phyloP scores from a whole-genome alignment of 345 rosid species.

The Cardamine chenopodiifolia region DNA sequence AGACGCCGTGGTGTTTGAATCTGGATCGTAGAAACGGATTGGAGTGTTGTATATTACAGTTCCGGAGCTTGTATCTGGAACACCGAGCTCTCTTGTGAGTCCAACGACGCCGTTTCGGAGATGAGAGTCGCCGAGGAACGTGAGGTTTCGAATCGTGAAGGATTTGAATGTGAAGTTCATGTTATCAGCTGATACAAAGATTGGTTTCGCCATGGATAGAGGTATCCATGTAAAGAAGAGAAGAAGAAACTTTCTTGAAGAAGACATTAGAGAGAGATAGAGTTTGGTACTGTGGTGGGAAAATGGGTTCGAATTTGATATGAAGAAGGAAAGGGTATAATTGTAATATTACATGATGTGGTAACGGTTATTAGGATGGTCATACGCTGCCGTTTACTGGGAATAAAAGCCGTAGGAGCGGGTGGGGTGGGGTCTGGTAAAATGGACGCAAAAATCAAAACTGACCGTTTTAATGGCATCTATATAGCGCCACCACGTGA shows the following conservation, averaged over 20 bases:
- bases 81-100: conserved; percentile 77
- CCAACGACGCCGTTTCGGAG: conserved; percentile 77
- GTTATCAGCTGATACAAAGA: conserved; percentile 38
- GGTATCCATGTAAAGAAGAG: conserved; percentile 41
- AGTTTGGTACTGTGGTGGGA: conserved; percentile 45
- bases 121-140: conserved; percentile 91
- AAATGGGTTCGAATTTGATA: conserved; percentile 56
- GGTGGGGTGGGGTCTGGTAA: conserved; percentile 42
- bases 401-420: conserved; percentile 8
- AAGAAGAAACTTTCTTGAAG: conserved; percentile 54
- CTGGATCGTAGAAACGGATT: conserved; percentile 64
- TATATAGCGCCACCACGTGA: conserved; percentile 40
- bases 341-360: background rate
- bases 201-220: conserved; percentile 36
- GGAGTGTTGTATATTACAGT: conserved; percentile 72
- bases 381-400: conserved; percentile 19
- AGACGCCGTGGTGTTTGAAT: conserved; percentile 78
- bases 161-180: conserved; percentile 59
- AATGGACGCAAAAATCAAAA: conserved; percentile 35
- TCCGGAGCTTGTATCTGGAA: conserved; percentile 91
- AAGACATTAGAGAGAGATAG: conserved; percentile 34
- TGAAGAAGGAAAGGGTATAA: conserved; percentile 36
- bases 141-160: conserved; percentile 69
- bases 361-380: conserved; percentile 44
- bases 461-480: conserved; percentile 43